A percentile compares a stretch with the other conserved stretches of the same genome.
Conservation (phyloP, 441 rosid genomes). For the Mallotus japonicus region DNA sequence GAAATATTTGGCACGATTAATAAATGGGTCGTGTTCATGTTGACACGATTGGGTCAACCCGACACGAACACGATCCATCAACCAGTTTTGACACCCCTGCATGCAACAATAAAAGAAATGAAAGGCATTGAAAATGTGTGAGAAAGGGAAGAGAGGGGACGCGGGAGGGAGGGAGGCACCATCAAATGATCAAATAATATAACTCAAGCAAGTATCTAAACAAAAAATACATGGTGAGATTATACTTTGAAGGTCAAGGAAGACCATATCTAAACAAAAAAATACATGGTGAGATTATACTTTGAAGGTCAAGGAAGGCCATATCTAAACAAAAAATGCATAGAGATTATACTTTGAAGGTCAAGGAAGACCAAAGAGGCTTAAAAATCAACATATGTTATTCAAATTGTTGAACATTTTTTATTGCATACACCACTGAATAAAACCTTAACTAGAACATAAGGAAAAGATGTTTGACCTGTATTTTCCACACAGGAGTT, state of each 20-base stretch:
- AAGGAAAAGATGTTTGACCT: constrained; percentile 49
- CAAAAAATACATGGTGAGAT: background rate
- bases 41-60: too few species aligned
- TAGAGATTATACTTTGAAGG: background rate
- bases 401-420: background rate
- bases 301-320: background rate
- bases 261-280: background rate
- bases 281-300: background rate
- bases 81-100: too few species aligned
- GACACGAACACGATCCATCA: too few species aligned
- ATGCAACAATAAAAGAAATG: too few species aligned
- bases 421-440: background rate
- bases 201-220: background rate
- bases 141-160: too few species aligned
- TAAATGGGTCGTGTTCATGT: too few species aligned
- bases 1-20: too few species aligned
- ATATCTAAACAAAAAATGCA: background rate
- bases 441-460: background rate
- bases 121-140: too few species aligned
- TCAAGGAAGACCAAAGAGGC: background rate
- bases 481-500: constrained; percentile 74
- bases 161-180: background rate
- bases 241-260: background rate
- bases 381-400: background rate
- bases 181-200: too few species aligned